A percentile compares a stretch with the other conserved stretches of the same genome.
phyloP scores from a whole-genome alignment of 805 yeast species.

The Dipodascus geniculatus region DNA sequence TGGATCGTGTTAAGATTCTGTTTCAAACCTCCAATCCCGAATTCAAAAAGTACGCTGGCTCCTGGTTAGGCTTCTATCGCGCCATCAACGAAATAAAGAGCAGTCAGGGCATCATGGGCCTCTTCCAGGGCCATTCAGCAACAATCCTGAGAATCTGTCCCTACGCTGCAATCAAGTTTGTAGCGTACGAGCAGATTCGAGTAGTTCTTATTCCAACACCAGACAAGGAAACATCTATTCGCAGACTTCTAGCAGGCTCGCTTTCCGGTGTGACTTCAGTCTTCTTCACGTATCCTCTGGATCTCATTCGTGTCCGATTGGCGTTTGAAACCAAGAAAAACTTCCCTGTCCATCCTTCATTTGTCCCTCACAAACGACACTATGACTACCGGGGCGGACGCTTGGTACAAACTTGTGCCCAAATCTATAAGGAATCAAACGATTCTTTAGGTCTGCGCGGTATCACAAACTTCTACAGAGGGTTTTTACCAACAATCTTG shows the following conservation, averaged over 20 bases:
- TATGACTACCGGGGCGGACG: constrained; percentile 25
- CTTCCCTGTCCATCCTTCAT: not conserved
- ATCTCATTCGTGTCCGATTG: constrained; percentile 76
- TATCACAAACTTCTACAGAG: constrained; percentile 73
- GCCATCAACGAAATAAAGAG: constrained; percentile 60
- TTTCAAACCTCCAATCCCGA: constrained; percentile 94
- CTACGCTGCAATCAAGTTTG: constrained; percentile 93
- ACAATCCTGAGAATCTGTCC: constrained; percentile 88
- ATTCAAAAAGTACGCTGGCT: constrained; percentile 67
- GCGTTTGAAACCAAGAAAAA: constrained; percentile 65
- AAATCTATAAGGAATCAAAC: constrained; percentile 19
- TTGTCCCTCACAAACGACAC: constrained; percentile 4
- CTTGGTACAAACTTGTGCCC: constrained; percentile 16
- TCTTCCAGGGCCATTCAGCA: constrained; percentile 93
- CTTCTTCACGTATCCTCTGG: constrained; percentile 83
- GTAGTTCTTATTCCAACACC: constrained; percentile 65
- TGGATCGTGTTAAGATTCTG: constrained; percentile 87
- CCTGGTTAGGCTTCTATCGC: constrained; percentile 57
- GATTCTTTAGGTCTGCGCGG: constrained; percentile 12
- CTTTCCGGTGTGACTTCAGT: constrained; percentile 83
- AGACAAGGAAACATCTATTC: constrained; percentile 61
- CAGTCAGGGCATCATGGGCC: constrained; percentile 65
- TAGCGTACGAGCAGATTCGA: constrained; percentile 88
- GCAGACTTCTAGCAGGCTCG: constrained; percentile 82
- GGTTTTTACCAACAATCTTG: constrained; percentile 83